Base-by-base conservation (phyloP, 495 filamentous ascomycete species). In the Daldinia bambusicola region DNA sequence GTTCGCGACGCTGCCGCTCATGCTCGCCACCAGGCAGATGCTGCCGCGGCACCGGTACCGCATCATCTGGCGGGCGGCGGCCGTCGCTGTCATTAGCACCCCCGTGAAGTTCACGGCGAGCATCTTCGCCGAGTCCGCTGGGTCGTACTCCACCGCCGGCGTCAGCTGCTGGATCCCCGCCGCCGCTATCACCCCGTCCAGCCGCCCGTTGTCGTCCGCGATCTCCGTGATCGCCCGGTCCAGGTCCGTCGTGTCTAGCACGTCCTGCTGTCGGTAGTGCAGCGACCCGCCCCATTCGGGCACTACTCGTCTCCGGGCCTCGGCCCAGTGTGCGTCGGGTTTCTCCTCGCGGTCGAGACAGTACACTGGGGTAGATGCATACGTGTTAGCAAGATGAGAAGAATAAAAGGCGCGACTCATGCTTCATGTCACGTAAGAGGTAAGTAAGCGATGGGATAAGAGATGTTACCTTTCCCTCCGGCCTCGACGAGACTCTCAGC, bases 51-150 rank as follows among this genome's bases (percentile, higher is more conserved):
- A 89, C 34, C 88, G 88, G 78, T 90, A 91, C 65, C 85, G 85
- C 72, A 93, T 86, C 91, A 95, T 94, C 76, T 92, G 87, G 71
- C 89, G 86, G 14, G 92, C 92, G 10, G 87, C 88, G 1, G 90
- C 86, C 62, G 90, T 86, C 0, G 91, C 86, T 2, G 90, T 90
- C 84, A 93, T 88, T 75, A 93, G 91, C 7, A 90, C 90, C 18
- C 91, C 92, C 0, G 89, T 92, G 67, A 92, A 89, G 72, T 94
- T 94, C 66, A 92, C 83, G 45, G 87, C 86, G 70, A 95, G 84
- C 88, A 94, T 91, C 67, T 83, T 83, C 48, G 87, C 86, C 66
- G 89, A 86, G 72, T 93, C 90, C 58, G 87, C 83, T 34, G 85
- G 80, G 7, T 83, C 83, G 74, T 94, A 92, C 14, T 93, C 89